Conservation (phyloP, 2,329 filamentous ascomycete species). For the Penicillium sp. region DNA sequence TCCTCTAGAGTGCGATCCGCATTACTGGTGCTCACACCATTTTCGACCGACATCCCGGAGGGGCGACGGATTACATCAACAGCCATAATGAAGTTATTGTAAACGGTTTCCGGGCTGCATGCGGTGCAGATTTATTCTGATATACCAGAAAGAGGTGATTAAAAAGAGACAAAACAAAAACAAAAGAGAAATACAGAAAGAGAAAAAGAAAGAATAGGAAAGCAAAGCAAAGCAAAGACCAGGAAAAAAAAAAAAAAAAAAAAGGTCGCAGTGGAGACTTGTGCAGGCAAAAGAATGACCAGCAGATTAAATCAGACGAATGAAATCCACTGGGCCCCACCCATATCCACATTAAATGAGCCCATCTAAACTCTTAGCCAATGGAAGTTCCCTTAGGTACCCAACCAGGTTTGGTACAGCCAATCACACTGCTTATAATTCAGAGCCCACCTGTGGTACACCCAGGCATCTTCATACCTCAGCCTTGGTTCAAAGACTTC, state of each 20-base stretch:
- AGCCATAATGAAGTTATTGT: conserved; percentile 11
- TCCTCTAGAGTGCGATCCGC: conserved; percentile 20
- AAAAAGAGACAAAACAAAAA: background rate
- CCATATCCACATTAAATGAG: background rate
- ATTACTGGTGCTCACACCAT: conserved; percentile 13
- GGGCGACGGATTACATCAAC: conserved; percentile 12
- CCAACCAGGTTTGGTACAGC: conserved; percentile 68
- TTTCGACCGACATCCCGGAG: conserved; percentile 15
- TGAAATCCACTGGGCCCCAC: background rate
- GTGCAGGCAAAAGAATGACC: background rate
- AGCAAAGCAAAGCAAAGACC: background rate
- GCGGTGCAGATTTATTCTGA: background rate
- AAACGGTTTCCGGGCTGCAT: background rate
- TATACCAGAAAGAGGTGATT: background rate
- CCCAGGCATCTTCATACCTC: too few species aligned
- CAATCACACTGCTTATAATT: conserved; percentile 1
- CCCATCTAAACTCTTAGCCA: background rate
- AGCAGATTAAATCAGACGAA: conserved; percentile 6
- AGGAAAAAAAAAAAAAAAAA: background rate
- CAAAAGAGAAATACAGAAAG: background rate
- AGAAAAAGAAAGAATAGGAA: background rate
- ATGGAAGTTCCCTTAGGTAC: conserved; percentile 38
- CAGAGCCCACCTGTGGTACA: background rate
- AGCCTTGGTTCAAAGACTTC: conserved; percentile 4
- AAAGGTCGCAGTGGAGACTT: background rate